Conservation (phyloP, 1,284 basidiomycete species). For the Mycosarcoma maydis region DNA sequence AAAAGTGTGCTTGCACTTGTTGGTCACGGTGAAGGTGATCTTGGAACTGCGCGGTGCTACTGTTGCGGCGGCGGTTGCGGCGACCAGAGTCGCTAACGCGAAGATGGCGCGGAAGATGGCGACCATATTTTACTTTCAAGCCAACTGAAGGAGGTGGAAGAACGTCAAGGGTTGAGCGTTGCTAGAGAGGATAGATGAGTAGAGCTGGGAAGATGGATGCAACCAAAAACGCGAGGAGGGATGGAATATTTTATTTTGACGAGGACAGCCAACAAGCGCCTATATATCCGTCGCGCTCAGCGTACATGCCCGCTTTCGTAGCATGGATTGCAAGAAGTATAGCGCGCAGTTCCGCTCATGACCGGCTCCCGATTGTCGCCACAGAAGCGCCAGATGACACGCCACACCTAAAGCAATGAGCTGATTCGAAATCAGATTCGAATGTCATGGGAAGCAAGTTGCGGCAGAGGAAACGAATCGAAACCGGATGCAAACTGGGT, state of each 20-base stretch:
- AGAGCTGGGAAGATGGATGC: neutral
- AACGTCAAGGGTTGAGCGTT: no score
- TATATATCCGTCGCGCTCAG: conserved; percentile 13
- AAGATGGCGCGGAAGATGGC: conserved; percentile 26
- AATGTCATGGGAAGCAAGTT: no score
- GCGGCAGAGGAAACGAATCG: no score
- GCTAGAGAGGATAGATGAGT: neutral
- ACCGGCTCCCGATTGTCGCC: no score
- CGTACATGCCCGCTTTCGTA: conserved; percentile 8
- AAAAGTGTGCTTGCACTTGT: conserved; percentile 46
- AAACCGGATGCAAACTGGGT: no score
- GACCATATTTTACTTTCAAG: conserved; percentile 9
- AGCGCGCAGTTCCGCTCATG: neutral
- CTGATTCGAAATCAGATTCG: no score
- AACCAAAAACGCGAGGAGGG: neutral
- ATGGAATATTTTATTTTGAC: no score
- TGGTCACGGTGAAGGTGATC: conserved; percentile 41
- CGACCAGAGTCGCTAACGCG: conserved; percentile 16
- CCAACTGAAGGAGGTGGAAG: neutral
- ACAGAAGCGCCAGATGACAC: no score
- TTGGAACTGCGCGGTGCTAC: conserved; percentile 33
- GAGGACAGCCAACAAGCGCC: neutral
- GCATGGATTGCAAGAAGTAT: neutral
- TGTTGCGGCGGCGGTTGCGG: conserved; percentile 16
- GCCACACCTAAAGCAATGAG: no score